phyloP scores from a whole-genome alignment of 345 rosid species.

The Lumnitzera littorea region DNA sequence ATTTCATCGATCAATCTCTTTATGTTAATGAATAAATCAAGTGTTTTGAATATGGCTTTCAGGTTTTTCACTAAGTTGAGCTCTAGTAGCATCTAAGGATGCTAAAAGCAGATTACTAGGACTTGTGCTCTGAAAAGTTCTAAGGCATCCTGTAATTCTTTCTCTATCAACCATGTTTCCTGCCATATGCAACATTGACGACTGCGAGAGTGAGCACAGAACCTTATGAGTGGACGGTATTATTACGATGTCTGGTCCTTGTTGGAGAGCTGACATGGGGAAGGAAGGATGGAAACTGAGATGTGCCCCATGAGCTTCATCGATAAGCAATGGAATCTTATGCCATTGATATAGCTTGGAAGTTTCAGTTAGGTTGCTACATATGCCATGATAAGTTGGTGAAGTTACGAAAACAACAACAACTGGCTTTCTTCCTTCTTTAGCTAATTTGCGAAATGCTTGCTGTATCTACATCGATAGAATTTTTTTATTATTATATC shows the following conservation, averaged over 20 bases:
- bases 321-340: slow-evolving; percentile 42
- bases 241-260: slow-evolving; percentile 31
- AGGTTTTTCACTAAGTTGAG: slow-evolving; percentile 41
- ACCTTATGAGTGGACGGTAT: slow-evolving; percentile 42
- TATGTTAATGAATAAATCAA: slow-evolving; percentile 28
- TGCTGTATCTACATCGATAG: slow-evolving; percentile 29
- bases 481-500: too few relatives aligned
- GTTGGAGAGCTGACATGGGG: slow-evolving; percentile 35
- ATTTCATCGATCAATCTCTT: slow-evolving; percentile 19
- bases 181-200: slow-evolving; percentile 55
- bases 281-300: slow-evolving; percentile 35
- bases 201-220: slow-evolving; percentile 49
- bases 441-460: slow-evolving; percentile 37
- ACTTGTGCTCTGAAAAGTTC: slow-evolving; percentile 46
- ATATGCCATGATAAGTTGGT: slow-evolving; percentile 61
- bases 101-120: slow-evolving; percentile 55
- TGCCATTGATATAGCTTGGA: slow-evolving; percentile 35
- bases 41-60: slow-evolving; percentile 23
- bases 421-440: slow-evolving; percentile 30
- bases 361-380: slow-evolving; percentile 41
- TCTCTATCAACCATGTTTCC: slow-evolving; percentile 42
- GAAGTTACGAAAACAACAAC: slow-evolving; percentile 56
- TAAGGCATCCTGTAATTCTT: slow-evolving; percentile 39
- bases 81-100: slow-evolving; percentile 59
- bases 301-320: slow-evolving; percentile 59